Evolutionary conservation across 768 basidiomycete genomes (phyloP), one percentile per base, ranked within the genome.

Genomic region (Pleurotus sapidus): DNA sequence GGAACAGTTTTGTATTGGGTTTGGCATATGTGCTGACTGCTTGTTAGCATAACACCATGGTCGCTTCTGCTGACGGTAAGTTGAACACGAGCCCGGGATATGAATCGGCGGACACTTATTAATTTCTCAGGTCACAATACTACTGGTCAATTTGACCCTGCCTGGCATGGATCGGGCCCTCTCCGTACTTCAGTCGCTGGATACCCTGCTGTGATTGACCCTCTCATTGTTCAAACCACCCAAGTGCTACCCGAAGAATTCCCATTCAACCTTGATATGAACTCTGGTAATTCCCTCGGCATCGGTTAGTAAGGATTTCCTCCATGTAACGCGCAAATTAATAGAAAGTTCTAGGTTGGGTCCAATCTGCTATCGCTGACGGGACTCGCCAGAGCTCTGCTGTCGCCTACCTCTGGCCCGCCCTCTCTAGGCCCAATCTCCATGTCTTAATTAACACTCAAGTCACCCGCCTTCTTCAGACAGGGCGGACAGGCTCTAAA

Each of bases 401-500:
- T 3, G 65, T 68, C 12, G 60, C 72, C 2, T 74, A 72, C 47
- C 60, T 75, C n/a, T 65, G 59, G 8, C 63, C 68, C 1, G 57
- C 60, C 34, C 38, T 62, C 24, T 58, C 61, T 14, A 57, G 73
- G 25, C 57, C 59, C 5, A 75, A 75, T 55, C 58, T 75, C 37
- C 56, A 71, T 37, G 68, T 75, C 18, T 59, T 75, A 3, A 48
- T 73, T 4, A 61, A 67, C 60, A 70, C 78, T 25, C 84, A 80
- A 17, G 86, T 84, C 45, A 81, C 83, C 0, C 73, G 77, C 24
- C 59, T 87, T 27, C 59, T 81, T 23, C 79, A 84, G 48, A 58
- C 53, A 34, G 56, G 65, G 18, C 63, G 60, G 30, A 23, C 20
- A 9, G 42, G 42, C 11, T 70, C 69, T 12, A 72, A 71, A 50